Base-by-base conservation (phyloP, 768 basidiomycete species). In the Gymnopilus junonius region DNA sequence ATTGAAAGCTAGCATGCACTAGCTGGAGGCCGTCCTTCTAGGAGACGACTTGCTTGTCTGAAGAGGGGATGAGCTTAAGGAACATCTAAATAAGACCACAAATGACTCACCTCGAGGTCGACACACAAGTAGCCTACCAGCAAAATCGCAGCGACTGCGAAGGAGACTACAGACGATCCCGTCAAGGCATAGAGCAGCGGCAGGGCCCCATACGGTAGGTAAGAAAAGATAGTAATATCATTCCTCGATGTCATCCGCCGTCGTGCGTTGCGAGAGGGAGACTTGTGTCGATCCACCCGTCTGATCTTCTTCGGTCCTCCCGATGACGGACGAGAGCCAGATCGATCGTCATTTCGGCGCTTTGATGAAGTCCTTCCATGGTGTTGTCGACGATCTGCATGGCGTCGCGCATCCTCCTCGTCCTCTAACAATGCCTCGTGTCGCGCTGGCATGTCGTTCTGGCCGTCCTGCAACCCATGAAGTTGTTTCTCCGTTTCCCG, bases 131-230 rank as follows among this genome's bases (percentile, higher is more conserved):
- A 73, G 7, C 69, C 68, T 25, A 57, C 66, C 46, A 71, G 56
- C 35, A 71, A 58, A 5, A 73, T 57, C 27, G 65, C 59, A 25
- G 65, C 69, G 45, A 65, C 62, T 12, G 64, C 55, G 31, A 70
- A 51, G 20, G 69, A 65, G 14, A 69, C 12, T 23, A 59, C 63
- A 15, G 69, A 61, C 17, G 69, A 66, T n/a, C 69, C 65, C 5
- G 70, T 70, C 31, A 73, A 50, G 20, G 69, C 69, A 25, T 70
- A 69, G 12, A 73, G 50, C 31, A 73, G 57, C 4, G 72, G 70
- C 17, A 73, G 46, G 12, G 68, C 58, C 11, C 72, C 70, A 34
- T 70, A 73, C 15, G 70, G 70, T 2, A 73, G 43, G 46, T 69
- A 69, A 20, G 69, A 56, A 7, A 58, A 31, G 31, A 70, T 45